Evolutionary conservation across 345 rosid species (phyloP), one percentile per base, ranked within the genome.

Genomic region (Populus nigra): DNA sequence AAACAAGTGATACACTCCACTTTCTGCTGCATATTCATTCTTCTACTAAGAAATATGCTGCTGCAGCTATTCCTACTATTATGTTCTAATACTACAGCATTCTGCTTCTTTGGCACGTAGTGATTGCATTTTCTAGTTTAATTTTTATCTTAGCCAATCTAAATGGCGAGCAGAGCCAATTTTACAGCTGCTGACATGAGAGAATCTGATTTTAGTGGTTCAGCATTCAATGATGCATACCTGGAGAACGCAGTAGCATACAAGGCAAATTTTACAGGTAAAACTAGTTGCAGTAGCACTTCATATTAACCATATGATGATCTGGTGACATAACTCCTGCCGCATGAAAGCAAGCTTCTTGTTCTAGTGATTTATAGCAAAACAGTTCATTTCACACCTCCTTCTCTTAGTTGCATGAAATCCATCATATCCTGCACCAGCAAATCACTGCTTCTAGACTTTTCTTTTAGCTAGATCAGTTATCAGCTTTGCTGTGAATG

Each of bases 161-260:
- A 73, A 79, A 82, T 77, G 72, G 69, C 78, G 85, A 75, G 81
- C 92, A 95, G 99, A 86, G 99, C 98, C 76, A 95, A 91, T 86
- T 95, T 95, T 87, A 95, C 99, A 75, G 68, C 97, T 78, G 98
- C 98, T 20, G 99, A 92, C 79, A 95, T 93, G 97, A 90, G 98
- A 80, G 99, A 95, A 77, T 92, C 98, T 65, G 91, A 93, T 83
- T 95, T 95, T 80, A 93, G 94, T 38, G 98, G 99, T 75, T 93
- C 99, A 18, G 93, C 97, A 41, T 95, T 95, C 79, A 93, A 91
- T 61, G 99, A 96, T 2, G 99, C 99, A 15, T 95, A 91, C 86
- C 85, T 93, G 57, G 98, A 93, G 89, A 94, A 94, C 86, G 98
- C 98, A 3, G 98, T 94, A 49, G 97, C 98, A 67, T 95, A 87